phyloP scores from a whole-genome alignment of 306 rosid genomes.

The barrel medic (Medicago truncatula) region MtrunA17r5.0-ANR NC_053049.1:32153501-32154000 shows the following conservation, averaged over 20 bases:
- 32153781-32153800: not conserved
- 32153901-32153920: constrained; percentile 2
- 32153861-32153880: constrained; percentile 33
- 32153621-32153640: not conserved
- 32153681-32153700: not conserved
- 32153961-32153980: constrained; percentile 52
- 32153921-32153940: constrained; percentile 35
- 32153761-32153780: constrained; percentile 13
- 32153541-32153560: no score
- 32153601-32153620: no score
- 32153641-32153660: no score
- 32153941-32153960: constrained; percentile 52
- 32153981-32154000: constrained; percentile 47
- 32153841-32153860: constrained; percentile 61
- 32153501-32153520: no score
- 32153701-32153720: not conserved
- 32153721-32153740: not conserved
- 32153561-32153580: no score
- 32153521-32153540: no score
- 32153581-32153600: no score
- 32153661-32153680: not conserved
- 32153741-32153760: not conserved
- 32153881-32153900: not conserved
- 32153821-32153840: constrained; percentile 53
- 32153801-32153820: not conserved